Conservation (phyloP, 2,329 filamentous ascomycete species). For the Penicillium vulpinum region DNA sequence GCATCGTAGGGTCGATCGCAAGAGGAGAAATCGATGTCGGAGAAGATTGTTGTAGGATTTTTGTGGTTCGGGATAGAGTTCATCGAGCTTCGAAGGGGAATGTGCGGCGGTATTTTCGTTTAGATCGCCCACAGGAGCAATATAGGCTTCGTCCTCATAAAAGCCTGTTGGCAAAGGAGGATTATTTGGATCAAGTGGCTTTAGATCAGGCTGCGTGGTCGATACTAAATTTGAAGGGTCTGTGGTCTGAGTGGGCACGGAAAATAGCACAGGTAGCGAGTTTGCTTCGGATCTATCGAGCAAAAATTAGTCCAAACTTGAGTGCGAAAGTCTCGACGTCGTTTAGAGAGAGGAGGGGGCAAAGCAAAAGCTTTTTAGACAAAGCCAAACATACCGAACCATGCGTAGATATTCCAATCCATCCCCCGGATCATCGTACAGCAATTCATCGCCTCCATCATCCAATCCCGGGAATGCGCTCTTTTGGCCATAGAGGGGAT, state of each 20-base stretch:
- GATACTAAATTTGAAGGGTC: not conserved
- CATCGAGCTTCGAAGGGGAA: slow-evolving; percentile 20
- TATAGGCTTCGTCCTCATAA: slow-evolving; percentile 78
- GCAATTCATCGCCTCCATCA: slow-evolving; percentile 55
- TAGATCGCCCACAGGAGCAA: slow-evolving; percentile 56
- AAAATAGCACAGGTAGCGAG: slow-evolving; percentile 69
- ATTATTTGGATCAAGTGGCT: slow-evolving; percentile 39
- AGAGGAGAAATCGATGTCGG: slow-evolving; percentile 61
- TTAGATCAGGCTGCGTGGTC: not conserved
- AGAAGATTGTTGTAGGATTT: slow-evolving; percentile 69
- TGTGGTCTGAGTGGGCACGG: slow-evolving; percentile 54
- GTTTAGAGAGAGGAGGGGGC: no score
- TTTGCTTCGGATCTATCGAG: slow-evolving; percentile 69
- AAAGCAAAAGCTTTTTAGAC: not conserved
- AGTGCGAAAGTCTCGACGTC: not conserved
- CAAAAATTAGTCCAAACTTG: slow-evolving; percentile 9
- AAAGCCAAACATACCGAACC: slow-evolving; percentile 61
- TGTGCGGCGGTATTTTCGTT: slow-evolving; percentile 43
- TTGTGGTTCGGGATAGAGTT: slow-evolving; percentile 52
- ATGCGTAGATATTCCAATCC: slow-evolving; percentile 69
- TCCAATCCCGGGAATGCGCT: slow-evolving; percentile 68
- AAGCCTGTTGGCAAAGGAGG: slow-evolving; percentile 61
- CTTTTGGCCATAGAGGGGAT: slow-evolving; percentile 70
- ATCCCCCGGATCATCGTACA: slow-evolving; percentile 67
- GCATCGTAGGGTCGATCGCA: slow-evolving; percentile 63